phyloP scores from a whole-genome alignment of 2,329 filamentous ascomycete genomes.

The Monascus ruber region DNA sequence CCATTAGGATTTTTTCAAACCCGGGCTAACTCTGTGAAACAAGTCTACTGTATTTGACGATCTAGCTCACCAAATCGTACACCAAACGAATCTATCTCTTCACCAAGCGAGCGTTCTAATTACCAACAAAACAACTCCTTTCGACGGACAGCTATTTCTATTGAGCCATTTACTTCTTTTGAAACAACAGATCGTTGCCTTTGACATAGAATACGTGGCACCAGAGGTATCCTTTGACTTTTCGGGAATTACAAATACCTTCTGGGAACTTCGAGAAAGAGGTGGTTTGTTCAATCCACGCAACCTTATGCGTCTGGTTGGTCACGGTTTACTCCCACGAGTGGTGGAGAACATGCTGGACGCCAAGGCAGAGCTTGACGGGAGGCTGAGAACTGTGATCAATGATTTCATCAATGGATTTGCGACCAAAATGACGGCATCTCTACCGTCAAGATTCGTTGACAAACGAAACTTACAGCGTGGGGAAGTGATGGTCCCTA shows the following conservation, averaged over 20 bases:
- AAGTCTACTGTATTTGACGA: conserved; percentile 60
- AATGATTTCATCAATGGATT: conserved; percentile 54
- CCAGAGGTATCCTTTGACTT: conserved; percentile 57
- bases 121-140: conserved; percentile 47
- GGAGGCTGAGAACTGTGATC: conserved; percentile 50
- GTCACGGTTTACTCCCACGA: conserved; percentile 48
- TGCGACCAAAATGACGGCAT: conserved; percentile 45
- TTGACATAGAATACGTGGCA: conserved; percentile 73
- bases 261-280: conserved; percentile 55
- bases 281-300: conserved; percentile 56
- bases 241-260: conserved; percentile 53
- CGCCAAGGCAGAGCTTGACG: conserved; percentile 57
- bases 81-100: conserved; percentile 77
- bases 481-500: conserved; percentile 33
- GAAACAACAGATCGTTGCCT: conserved; percentile 89
- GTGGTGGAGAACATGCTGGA: conserved; percentile 63
- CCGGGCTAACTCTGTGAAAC: conserved; percentile 7
- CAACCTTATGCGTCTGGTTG: conserved; percentile 49
- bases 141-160: conserved; percentile 80
- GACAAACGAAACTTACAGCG: conserved; percentile 27
- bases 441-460: conserved; percentile 28
- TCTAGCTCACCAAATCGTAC: conserved; percentile 69
- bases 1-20: neutral
- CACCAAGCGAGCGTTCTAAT: conserved; percentile 64
- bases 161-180: conserved; percentile 89